Percentiles rank a stretch among this genome's conserved stretches.
Conservation (phyloP, 768 basidiomycete species). For the Leucosporidium scottii region DNA sequence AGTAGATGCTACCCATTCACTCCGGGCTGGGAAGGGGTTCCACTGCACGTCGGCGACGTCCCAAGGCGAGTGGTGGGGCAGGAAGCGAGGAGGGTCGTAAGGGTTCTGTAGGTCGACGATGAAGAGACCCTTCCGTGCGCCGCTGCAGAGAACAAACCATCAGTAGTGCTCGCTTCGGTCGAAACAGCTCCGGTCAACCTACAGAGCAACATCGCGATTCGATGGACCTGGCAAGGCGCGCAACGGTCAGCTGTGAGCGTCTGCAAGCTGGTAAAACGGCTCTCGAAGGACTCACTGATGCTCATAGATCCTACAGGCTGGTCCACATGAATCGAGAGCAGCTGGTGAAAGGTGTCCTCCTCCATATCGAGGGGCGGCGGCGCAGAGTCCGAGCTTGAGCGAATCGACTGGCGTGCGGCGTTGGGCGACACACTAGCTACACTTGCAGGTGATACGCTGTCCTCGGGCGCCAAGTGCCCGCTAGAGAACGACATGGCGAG, state of each 20-base stretch:
- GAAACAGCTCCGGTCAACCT: conserved; percentile 58
- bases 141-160: conserved; percentile 33
- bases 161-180: conserved; percentile 53
- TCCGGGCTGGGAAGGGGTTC: conserved; percentile 71
- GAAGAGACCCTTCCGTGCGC: conserved; percentile 72
- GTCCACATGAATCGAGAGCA: conserved; percentile 33
- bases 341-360: conserved; percentile 31
- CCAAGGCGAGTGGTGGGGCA: conserved; percentile 95
- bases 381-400: too few relatives aligned
- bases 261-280: too few relatives aligned
- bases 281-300: conserved; percentile 11
- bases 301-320: conserved; percentile 42
- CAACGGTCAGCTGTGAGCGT: conserved; percentile 27
- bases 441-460: too few relatives aligned
- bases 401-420: too few relatives aligned
- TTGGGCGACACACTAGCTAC: too few relatives aligned
- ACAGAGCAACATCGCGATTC: conserved; percentile 74
- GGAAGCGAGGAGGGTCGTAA: conserved; percentile 76
- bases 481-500: too few relatives aligned
- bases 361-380: neutral
- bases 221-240: conserved; percentile 48
- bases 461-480: too few relatives aligned
- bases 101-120: conserved; percentile 90
- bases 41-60: conserved; percentile 61
- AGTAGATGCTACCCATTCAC: conserved; percentile 78